A percentile compares a stretch with the other conserved stretches of the same genome.
These are phyloP conservation scores for Castanopsis chinensis DNA, from an alignment of 306 rosid genomes.

Conservation along the genomic window DNA sequence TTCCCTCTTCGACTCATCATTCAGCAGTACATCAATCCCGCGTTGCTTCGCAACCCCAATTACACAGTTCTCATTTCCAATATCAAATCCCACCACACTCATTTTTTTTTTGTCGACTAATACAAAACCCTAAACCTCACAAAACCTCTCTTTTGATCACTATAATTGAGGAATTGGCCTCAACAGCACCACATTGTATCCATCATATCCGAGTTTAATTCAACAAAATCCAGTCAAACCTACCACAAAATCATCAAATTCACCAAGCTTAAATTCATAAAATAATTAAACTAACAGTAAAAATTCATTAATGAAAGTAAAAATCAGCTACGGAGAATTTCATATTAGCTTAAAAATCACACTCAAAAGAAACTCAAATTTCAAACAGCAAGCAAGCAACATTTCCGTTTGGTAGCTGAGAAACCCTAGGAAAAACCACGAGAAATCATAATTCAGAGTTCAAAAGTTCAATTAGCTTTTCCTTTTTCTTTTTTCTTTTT, in stretches of 20 bases:
- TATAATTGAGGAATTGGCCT: neutral
- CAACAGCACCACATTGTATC: neutral
- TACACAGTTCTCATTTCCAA: constrained; percentile 62
- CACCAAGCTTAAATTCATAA: neutral
- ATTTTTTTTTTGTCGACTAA: constrained; percentile 14
- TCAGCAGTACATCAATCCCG: constrained; percentile 53
- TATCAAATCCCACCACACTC: constrained; percentile 59
- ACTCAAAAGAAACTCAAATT: neutral
- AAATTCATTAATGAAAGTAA: neutral
- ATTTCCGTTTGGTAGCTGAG: neutral
- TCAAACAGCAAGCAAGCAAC: neutral
- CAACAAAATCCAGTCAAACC: neutral
- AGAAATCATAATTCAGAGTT: too few species aligned
- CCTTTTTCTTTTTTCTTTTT: accelerated
- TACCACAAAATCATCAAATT: neutral
- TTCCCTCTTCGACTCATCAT: constrained; percentile 58
- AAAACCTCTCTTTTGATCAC: neutral
- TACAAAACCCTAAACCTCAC: neutral
- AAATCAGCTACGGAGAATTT: neutral
- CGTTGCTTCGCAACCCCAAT: constrained; percentile 54
- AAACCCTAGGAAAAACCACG: neutral
- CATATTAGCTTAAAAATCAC: neutral
- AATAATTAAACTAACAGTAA: neutral
- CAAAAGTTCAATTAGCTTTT: too few species aligned
- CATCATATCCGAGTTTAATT: neutral